Percentiles rank a stretch among this genome's conserved stretches.
Conservation (phyloP, 768 basidiomycete genomes). For the Jaapia argillacea region DNA sequence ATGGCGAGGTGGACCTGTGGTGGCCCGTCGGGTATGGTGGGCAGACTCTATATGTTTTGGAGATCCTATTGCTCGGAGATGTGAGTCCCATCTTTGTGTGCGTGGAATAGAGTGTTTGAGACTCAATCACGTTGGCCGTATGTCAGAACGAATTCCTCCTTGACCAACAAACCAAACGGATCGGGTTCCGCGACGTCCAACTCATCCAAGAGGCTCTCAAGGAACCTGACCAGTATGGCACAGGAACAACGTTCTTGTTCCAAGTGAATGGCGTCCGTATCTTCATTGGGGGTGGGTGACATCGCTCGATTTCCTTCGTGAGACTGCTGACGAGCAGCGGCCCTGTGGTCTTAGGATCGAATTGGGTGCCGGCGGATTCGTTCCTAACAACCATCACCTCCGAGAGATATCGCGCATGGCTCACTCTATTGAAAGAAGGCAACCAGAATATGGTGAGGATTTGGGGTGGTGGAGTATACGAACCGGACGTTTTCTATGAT, state of each 20-base stretch:
- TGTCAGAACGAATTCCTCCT: slow-evolving; percentile 1
- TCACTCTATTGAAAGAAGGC: slow-evolving; percentile 70
- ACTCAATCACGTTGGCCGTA: no score
- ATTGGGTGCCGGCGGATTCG: slow-evolving; percentile 87
- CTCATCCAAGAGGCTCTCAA: slow-evolving; percentile 33
- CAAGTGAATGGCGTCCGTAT: slow-evolving; percentile 36
- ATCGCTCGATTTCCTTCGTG: slow-evolving; percentile 10
- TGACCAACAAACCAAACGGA: slow-evolving; percentile 13
- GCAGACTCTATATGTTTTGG: slow-evolving; percentile 28
- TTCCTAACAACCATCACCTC: slow-evolving; percentile 53
- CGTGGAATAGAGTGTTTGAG: no score
- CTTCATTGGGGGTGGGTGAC: slow-evolving; percentile 29
- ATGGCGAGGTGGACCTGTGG: slow-evolving; percentile 29
- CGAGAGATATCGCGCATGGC: slow-evolving; percentile 59
- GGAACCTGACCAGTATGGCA: slow-evolving; percentile 18
- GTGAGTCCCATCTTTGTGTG: no score
- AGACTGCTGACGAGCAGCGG: slow-evolving; percentile 25
- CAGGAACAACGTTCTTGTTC: slow-evolving; percentile 37
- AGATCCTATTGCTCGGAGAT: slow-evolving; percentile 18
- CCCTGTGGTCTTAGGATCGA: slow-evolving; percentile 42
- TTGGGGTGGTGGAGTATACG: slow-evolving; percentile 89
- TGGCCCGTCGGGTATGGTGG: slow-evolving; percentile 30
- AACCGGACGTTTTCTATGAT: slow-evolving; percentile 67
- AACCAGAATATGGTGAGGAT: slow-evolving; percentile 89
- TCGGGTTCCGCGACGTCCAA: slow-evolving; percentile 34